These are phyloP conservation scores for Saccharum officinarum DNA, from an alignment of 176 grass and related monocot species.

Conservation along the genomic window DNA sequence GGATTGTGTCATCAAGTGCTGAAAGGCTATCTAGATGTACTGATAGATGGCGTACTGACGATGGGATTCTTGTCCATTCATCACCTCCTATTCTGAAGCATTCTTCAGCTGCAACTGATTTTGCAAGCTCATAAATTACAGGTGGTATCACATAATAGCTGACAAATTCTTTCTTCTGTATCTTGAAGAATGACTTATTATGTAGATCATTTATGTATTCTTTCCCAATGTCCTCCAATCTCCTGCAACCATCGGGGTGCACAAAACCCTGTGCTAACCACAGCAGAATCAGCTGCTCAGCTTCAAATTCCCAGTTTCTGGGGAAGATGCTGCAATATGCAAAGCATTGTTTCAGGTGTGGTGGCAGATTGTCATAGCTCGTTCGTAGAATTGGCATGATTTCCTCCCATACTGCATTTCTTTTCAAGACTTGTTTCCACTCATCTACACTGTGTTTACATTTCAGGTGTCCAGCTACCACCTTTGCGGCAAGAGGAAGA, in stretches of 20 bases:
- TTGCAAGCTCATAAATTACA: conserved; percentile 46
- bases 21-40: conserved; percentile 36
- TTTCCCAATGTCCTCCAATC: conserved; percentile 41
- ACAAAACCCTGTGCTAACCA: conserved; percentile 56
- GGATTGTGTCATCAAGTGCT: conserved; percentile 19
- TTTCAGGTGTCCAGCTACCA: conserved; percentile 18
- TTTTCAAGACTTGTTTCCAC: conserved; percentile 12
- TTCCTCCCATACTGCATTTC: conserved; percentile 33
- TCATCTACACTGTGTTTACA: conserved; percentile 1
- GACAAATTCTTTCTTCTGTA: conserved; percentile 13
- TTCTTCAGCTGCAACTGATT: conserved; percentile 44
- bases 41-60: conserved; percentile 44
- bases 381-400: conserved; percentile 38
- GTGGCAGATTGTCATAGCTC: conserved; percentile 46
- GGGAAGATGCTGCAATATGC: conserved; percentile 54
- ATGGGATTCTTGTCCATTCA: conserved; percentile 37
- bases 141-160: conserved; percentile 43
- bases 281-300: conserved; percentile 35
- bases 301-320: conserved; percentile 31
- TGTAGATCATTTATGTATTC: conserved; percentile 32
- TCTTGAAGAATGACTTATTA: conserved; percentile 34
- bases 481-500: conserved; percentile 36
- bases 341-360: conserved; percentile 39
- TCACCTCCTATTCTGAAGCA: conserved; percentile 40
- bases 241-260: conserved; percentile 22